phyloP scores from a whole-genome alignment of 2,329 filamentous ascomycete species.

The Venturia carpophila region DNA sequence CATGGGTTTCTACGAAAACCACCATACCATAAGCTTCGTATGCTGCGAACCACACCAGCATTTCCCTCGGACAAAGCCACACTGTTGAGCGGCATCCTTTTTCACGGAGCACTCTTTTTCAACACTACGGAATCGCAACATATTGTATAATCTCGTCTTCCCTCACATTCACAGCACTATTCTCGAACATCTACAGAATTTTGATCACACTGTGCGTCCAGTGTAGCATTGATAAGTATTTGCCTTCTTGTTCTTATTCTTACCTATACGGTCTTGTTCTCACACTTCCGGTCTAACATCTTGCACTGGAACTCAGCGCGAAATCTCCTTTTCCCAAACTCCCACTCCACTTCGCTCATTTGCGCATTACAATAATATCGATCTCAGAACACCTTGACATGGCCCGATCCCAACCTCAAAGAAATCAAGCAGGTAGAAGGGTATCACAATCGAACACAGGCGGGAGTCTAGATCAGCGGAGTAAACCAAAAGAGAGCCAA shows the following conservation, averaged over 20 bases:
- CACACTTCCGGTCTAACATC: not conserved
- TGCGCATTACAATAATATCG: constrained; percentile 7
- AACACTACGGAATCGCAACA: constrained; percentile 1
- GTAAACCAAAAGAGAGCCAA: not conserved
- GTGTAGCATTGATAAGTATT: constrained; percentile 10
- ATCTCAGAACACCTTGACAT: not conserved
- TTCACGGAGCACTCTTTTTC: not conserved
- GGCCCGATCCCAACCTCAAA: not conserved
- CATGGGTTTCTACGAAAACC: not conserved
- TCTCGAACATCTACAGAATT: not conserved
- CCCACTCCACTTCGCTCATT: not conserved
- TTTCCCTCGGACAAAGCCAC: not conserved
- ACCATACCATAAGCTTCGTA: not conserved
- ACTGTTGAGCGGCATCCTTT: not conserved
- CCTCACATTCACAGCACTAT: constrained; percentile 1
- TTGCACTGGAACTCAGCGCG: not conserved
- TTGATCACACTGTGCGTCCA: not conserved
- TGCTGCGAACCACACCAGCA: not conserved
- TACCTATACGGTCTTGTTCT: not conserved
- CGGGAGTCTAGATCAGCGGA: not conserved
- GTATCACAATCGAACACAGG: not conserved
- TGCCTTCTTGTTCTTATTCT: not conserved
- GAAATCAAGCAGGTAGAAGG: not conserved
- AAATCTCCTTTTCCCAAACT: not conserved
- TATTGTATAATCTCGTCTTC: not conserved